Conservation (phyloP, 1,284 basidiomycete species). For the Moesziomyces parantarcticus region DNA sequence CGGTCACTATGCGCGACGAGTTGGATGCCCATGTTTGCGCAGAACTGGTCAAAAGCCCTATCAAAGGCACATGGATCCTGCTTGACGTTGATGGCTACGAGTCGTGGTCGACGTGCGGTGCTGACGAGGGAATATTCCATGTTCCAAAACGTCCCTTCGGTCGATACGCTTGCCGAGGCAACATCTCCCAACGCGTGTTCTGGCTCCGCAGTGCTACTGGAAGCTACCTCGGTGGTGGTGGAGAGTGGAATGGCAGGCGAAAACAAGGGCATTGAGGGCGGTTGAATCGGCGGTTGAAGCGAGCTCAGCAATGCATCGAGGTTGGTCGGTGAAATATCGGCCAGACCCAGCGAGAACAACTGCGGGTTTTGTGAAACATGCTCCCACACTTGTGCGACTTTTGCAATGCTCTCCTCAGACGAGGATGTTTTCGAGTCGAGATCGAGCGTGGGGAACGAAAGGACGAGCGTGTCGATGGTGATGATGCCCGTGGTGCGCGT, state of each 20-base stretch:
- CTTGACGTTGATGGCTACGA: slow-evolving; percentile 56
- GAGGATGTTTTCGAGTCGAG: slow-evolving; percentile 27
- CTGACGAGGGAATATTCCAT: slow-evolving; percentile 37
- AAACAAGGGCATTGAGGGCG: slow-evolving; percentile 25
- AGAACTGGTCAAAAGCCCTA: slow-evolving; percentile 45
- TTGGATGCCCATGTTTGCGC: slow-evolving; percentile 45
- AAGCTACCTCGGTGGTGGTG: slow-evolving; percentile 23
- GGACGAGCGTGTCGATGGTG: slow-evolving; percentile 55
- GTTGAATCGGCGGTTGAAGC: slow-evolving; percentile 23
- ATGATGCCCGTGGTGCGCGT: slow-evolving; percentile 54
- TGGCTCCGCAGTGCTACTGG: slow-evolving; percentile 12
- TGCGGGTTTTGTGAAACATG: slow-evolving; percentile 51
- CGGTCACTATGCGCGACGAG: slow-evolving; percentile 52
- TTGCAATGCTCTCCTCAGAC: not conserved
- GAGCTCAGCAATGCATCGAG: slow-evolving; percentile 16
- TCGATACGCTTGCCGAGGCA: slow-evolving; percentile 2
- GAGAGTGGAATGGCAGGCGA: slow-evolving; percentile 39
- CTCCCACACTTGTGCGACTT: slow-evolving; percentile 27
- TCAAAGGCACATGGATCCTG: slow-evolving; percentile 52
- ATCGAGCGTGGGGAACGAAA: slow-evolving; percentile 47
- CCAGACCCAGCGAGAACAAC: slow-evolving; percentile 51
- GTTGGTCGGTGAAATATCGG: slow-evolving; percentile 45
- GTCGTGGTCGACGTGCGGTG: slow-evolving; percentile 34
- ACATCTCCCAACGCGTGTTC: slow-evolving; percentile 15
- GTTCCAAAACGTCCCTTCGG: slow-evolving; percentile 26